A percentile compares a stretch with the other conserved stretches of the same genome.
Evolutionary conservation across 1,284 basidiomycete genomes (phyloP).

Genomic region (Puccinia coronata): DNA sequence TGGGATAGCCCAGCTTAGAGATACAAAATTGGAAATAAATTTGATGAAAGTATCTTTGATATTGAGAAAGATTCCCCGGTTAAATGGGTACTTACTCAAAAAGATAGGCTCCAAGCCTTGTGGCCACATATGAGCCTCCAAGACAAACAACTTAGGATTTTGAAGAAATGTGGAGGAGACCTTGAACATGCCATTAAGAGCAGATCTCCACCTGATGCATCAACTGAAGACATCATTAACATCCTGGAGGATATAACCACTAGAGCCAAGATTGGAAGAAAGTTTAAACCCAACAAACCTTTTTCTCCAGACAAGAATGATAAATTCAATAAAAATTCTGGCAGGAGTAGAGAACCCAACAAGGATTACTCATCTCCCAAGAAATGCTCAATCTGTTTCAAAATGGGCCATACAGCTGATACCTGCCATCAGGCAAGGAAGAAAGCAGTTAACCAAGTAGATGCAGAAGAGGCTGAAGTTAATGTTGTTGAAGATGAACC

Average conservation of each 20-base stretch:
- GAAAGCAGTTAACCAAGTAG: conserved; percentile 3
- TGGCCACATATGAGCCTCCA: neutral
- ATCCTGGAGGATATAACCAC: conserved; percentile 1
- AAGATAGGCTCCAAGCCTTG: neutral
- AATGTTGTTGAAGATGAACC: neutral
- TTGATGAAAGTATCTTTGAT: neutral
- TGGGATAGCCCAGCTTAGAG: conserved; percentile 4
- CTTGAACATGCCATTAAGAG: conserved; percentile 3
- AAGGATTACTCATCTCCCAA: too few species aligned
- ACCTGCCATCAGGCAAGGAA: neutral
- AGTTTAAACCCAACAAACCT: neutral
- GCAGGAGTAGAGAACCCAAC: neutral
- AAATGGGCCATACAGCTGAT: neutral
- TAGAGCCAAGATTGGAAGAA: neutral
- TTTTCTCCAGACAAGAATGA: neutral
- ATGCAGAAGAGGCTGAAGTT: neutral
- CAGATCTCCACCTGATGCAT: neutral
- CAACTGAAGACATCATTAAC: neutral
- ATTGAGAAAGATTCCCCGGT: neutral
- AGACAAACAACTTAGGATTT: neutral
- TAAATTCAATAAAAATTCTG: neutral
- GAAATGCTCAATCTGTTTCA: neutral
- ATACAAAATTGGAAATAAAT: neutral
- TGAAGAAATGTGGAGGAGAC: conserved; percentile 11
- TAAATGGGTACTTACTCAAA: neutral